Evolutionary conservation across 495 filamentous ascomycete species (phyloP).

Genomic region (Aspergillus bridgeri): DNA sequence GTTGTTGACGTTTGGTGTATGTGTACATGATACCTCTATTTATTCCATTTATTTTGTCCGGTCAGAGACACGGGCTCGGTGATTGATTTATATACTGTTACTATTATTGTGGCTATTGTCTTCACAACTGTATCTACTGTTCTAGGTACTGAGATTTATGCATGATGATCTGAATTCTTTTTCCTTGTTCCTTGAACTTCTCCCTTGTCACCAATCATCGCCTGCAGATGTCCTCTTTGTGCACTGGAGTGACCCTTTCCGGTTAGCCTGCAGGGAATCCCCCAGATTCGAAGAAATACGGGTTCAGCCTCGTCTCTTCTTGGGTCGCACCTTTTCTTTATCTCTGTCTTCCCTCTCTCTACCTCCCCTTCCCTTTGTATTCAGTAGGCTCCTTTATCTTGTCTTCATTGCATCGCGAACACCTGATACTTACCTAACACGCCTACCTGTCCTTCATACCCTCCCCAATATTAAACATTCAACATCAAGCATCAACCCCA

Average conservation of each 20-base stretch:
- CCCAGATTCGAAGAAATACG: background rate
- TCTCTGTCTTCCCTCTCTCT: background rate
- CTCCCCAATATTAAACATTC: no score
- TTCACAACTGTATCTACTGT: constrained; percentile 9
- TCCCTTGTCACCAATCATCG: background rate
- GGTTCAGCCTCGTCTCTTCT: background rate
- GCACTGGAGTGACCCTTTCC: background rate
- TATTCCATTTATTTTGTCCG: constrained; percentile 7
- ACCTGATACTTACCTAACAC: no score
- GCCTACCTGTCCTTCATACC: no score
- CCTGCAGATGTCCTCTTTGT: background rate
- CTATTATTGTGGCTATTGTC: background rate
- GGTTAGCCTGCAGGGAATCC: background rate
- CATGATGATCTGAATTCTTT: constrained; percentile 6
- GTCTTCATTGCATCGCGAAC: background rate
- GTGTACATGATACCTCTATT: constrained; percentile 29
- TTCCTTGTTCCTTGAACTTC: background rate
- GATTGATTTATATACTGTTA: background rate
- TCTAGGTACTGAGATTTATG: constrained; percentile 2
- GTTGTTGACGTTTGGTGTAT: constrained; percentile 11
- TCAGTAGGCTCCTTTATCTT: background rate
- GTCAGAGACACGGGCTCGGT: background rate
- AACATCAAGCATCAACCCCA: no score
- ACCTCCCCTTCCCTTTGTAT: background rate
- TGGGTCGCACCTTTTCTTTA: background rate